These are phyloP conservation scores for Calycina herbarum DNA, from an alignment of 2,329 filamentous ascomycete genomes.

Conservation along the genomic window DNA sequence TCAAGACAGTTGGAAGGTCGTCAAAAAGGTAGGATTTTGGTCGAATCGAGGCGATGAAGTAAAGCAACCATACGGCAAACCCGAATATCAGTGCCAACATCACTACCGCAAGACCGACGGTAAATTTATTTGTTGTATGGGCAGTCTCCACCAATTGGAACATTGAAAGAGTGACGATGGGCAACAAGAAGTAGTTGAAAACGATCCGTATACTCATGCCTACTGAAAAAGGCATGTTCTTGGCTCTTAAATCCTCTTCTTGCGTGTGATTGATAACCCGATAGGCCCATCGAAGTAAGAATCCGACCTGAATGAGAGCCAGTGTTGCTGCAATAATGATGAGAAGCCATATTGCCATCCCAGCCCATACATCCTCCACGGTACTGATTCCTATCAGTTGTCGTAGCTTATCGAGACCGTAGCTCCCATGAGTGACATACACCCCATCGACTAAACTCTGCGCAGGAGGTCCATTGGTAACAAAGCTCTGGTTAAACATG, in stretches of 20 bases:
- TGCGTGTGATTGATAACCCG: conserved; percentile 69
- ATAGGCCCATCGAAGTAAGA: conserved; percentile 73
- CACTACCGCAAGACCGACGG: conserved; percentile 73
- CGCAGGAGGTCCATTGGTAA: conserved; percentile 65
- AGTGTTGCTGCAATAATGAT: conserved; percentile 70
- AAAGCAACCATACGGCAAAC: conserved; percentile 77
- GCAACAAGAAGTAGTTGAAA: conserved; percentile 90
- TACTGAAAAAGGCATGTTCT: conserved; percentile 85
- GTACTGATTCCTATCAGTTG: conserved; percentile 80
- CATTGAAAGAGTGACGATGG: conserved; percentile 81
- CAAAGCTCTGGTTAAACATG: conserved; percentile 91
- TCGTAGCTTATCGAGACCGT: conserved; percentile 76
- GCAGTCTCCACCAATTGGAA: conserved; percentile 83
- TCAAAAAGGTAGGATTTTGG: conserved; percentile 90
- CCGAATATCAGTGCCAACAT: conserved; percentile 71
- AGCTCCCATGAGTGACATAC: conserved; percentile 76
- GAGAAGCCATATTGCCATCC: conserved; percentile 88
- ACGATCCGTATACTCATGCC: conserved; percentile 81
- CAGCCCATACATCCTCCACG: conserved; percentile 83
- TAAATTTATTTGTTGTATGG: conserved; percentile 62
- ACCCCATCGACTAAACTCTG: conserved; percentile 77
- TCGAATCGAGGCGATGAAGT: conserved; percentile 75
- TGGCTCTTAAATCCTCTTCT: conserved; percentile 84
- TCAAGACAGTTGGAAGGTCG: conserved; percentile 82
- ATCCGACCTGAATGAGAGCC: conserved; percentile 72